Conservation (phyloP, 306 rosid species). For the Abrus precatorius region DNA sequence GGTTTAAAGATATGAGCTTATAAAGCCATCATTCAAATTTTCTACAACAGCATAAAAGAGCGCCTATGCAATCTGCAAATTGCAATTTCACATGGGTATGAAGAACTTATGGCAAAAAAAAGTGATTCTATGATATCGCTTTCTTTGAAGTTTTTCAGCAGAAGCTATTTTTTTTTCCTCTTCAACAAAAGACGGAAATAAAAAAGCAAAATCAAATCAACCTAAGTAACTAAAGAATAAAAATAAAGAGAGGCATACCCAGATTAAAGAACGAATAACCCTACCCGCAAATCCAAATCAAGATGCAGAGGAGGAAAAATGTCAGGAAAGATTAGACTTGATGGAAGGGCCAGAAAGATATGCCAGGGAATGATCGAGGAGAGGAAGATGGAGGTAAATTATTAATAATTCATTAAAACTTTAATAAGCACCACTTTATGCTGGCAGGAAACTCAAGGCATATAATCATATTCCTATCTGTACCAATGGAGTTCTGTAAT, state of each 20-base stretch:
- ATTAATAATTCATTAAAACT: neutral
- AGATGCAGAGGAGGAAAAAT: neutral
- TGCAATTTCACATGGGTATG: neutral
- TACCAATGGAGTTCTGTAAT: conserved; percentile 19
- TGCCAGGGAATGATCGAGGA: neutral
- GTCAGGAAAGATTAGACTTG: neutral
- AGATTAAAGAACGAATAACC: neutral
- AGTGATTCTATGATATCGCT: neutral
- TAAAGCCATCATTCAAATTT: neutral
- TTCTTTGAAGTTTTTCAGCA: neutral
- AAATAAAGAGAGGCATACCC: neutral
- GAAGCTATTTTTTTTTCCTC: neutral
- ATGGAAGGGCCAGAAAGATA: neutral
- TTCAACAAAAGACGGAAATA: neutral
- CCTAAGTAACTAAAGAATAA: neutral
- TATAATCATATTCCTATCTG: conserved; percentile 22
- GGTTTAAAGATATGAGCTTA: neutral
- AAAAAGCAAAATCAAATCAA: neutral
- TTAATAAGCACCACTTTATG: conserved; percentile 18
- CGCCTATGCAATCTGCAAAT: neutral
- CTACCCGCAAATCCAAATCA: neutral
- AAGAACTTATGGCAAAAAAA: neutral
- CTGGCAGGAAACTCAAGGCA: conserved; percentile 26
- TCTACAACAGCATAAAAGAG: neutral
- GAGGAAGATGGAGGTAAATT: neutral